A percentile compares a stretch with the other conserved stretches of the same genome.
Conservation (phyloP, 2,329 filamentous ascomycete genomes). For the Alternaria infectoria region DNA sequence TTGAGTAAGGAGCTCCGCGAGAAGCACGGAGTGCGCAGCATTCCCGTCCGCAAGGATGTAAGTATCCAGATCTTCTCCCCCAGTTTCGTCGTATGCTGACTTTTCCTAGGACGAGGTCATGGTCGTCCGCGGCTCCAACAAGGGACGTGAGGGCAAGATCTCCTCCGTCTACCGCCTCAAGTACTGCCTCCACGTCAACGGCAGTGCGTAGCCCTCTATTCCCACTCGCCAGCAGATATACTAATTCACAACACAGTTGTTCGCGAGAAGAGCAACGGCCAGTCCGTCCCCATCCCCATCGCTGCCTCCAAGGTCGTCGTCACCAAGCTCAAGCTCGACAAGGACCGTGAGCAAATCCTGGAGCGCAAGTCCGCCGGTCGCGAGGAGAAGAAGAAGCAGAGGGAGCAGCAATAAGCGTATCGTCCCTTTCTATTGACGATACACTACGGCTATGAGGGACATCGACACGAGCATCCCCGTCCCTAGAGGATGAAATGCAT, state of each 20-base stretch:
- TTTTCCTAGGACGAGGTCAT: slow-evolving; percentile 73
- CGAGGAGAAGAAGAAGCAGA: slow-evolving; percentile 76
- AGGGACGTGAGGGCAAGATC: slow-evolving; percentile 98
- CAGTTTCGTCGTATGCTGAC: slow-evolving; percentile 33
- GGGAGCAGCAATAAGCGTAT: slow-evolving; percentile 54
- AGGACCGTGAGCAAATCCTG: slow-evolving; percentile 88
- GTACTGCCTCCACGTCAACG: slow-evolving; percentile 97
- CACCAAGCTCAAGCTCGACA: slow-evolving; percentile 98
- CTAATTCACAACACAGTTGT: slow-evolving; percentile 62
- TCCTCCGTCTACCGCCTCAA: slow-evolving; percentile 82
- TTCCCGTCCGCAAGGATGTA: slow-evolving; percentile 91
- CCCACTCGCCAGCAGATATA: background rate
- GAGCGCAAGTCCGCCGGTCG: slow-evolving; percentile 83
- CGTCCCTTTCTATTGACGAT: slow-evolving; percentile 42
- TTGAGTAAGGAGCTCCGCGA: slow-evolving; percentile 84
- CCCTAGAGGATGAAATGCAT: slow-evolving; percentile 49
- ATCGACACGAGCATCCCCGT: slow-evolving; percentile 43
- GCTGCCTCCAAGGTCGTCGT: slow-evolving; percentile 97
- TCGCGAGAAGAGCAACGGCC: slow-evolving; percentile 97
- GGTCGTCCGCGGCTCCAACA: slow-evolving; percentile 91
- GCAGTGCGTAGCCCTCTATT: slow-evolving; percentile 51
- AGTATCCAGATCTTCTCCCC: slow-evolving; percentile 17
- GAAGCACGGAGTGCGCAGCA: slow-evolving; percentile 93
- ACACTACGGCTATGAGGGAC: slow-evolving; percentile 46
- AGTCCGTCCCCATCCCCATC: slow-evolving; percentile 92